Evolutionary conservation across 176 grass and related monocot species (phyloP).

Genomic region (Hordeum vulgare): MorexV3_pseudomolecules_assembly NC_058518.1:483257197-483257696

Average conservation of each 20-base stretch:
- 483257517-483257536: background rate
- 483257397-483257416: background rate
- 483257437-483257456: conserved; percentile 35
- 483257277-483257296: background rate
- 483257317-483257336: background rate
- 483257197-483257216: background rate
- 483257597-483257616: background rate
- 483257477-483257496: conserved; percentile 45
- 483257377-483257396: background rate
- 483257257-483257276: background rate
- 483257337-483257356: background rate
- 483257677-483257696: background rate
- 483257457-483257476: conserved; percentile 19
- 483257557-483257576: too few relatives aligned
- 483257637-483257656: background rate
- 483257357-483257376: background rate
- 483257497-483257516: conserved; percentile 33
- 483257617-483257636: background rate
- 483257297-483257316: background rate
- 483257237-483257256: background rate
- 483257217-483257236: background rate
- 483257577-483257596: background rate
- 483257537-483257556: too few relatives aligned
- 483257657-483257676: background rate
- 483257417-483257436: background rate